Conservation (phyloP, 192 early-diverging fungal species). For the Cetraspora pellucida region DNA sequence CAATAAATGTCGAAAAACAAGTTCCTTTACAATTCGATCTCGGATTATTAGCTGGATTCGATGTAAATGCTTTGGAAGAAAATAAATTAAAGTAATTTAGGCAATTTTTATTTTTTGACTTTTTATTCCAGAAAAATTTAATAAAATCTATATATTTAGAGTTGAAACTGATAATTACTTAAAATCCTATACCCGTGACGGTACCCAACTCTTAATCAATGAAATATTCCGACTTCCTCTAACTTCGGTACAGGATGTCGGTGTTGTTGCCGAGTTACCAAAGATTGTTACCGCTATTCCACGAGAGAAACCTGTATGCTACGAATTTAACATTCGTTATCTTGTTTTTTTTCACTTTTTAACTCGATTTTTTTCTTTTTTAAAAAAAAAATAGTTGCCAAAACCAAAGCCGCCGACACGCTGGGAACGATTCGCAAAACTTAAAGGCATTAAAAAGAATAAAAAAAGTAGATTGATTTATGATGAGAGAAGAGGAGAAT, state of each 20-base stretch:
- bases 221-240: constrained; percentile 82
- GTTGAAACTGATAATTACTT: constrained; percentile 62
- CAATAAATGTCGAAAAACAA: constrained; percentile 79
- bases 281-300: constrained; percentile 67
- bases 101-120: constrained; percentile 3
- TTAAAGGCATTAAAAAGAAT: constrained; percentile 88
- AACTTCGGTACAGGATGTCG: constrained; percentile 58
- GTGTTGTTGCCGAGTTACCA: constrained; percentile 82
- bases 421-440: constrained; percentile 98
- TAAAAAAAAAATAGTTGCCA: constrained; percentile 58
- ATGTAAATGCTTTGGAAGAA: constrained; percentile 80
- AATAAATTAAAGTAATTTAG: constrained; percentile 49
- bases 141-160: constrained; percentile 34
- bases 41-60: constrained; percentile 78
- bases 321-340: background rate
- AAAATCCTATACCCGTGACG: constrained; percentile 72
- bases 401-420: constrained; percentile 88
- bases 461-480: constrained; percentile 83
- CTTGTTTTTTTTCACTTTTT: background rate
- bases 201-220: constrained; percentile 85
- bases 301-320: constrained; percentile 80
- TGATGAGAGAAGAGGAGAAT: constrained; percentile 83
- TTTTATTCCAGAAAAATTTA: background rate
- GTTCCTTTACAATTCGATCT: constrained; percentile 88
- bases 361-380: background rate